phyloP scores from a whole-genome alignment of 2,329 filamentous ascomycete genomes.

The Aspergillus thermomutatus region DNA sequence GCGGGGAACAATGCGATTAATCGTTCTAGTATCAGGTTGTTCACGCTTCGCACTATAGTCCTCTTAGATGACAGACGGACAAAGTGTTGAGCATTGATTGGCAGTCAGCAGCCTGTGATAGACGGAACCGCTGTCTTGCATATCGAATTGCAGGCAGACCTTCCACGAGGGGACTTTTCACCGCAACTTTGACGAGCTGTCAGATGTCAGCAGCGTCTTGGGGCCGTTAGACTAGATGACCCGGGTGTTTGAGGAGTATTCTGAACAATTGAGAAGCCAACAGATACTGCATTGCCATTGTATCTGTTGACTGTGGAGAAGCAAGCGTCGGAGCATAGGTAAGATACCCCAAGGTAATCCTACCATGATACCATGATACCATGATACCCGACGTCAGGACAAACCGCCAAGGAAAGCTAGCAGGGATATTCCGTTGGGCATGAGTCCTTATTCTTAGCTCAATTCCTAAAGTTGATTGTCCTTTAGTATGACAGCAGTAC shows the following conservation, averaged over 20 bases:
- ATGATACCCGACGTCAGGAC: too few species aligned
- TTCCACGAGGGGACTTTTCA: not conserved
- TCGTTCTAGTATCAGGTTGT: not conserved
- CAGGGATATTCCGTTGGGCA: not conserved
- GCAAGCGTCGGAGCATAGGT: too few species aligned
- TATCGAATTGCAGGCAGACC: not conserved
- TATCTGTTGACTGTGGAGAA: not conserved
- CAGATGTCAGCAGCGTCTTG: not conserved
- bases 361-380: too few species aligned
- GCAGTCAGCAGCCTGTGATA: not conserved
- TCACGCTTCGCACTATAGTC: not conserved
- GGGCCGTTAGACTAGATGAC: not conserved
- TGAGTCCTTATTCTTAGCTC: not conserved
- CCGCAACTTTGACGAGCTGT: not conserved
- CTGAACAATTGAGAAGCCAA: not conserved
- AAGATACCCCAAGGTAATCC: too few species aligned
- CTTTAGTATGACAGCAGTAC: not conserved
- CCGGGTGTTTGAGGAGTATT: not conserved
- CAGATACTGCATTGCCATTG: not conserved
- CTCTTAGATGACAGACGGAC: not conserved
- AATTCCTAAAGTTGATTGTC: not conserved
- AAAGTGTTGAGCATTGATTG: not conserved
- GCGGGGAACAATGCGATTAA: not conserved
- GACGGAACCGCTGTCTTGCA: not conserved
- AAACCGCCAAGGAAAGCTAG: not conserved